Conservation (phyloP, 2,329 filamentous ascomycete species). For the Colletotrichum melonis region DNA sequence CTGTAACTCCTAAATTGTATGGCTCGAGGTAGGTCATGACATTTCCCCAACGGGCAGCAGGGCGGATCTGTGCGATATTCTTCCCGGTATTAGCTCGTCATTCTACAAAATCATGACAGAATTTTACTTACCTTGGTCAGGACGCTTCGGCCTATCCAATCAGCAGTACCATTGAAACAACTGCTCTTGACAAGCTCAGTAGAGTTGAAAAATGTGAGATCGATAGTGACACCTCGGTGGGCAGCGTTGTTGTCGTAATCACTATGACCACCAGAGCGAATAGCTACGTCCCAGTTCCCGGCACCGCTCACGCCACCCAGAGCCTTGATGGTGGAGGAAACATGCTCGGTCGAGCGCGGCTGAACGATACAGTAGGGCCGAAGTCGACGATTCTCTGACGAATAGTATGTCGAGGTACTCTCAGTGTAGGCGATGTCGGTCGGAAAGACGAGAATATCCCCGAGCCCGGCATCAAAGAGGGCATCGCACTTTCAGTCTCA, state of each 20-base stretch:
- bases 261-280: constrained; percentile 58
- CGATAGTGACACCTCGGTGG: constrained; percentile 50
- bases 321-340: constrained; percentile 35
- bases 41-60: constrained; percentile 39
- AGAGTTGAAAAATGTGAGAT: constrained; percentile 47
- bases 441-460: constrained; percentile 17
- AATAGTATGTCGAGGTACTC: constrained; percentile 37
- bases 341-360: constrained; percentile 38
- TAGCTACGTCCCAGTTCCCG: constrained; percentile 43
- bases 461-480: constrained; percentile 20
- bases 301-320: constrained; percentile 6
- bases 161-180: neutral
- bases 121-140: neutral
- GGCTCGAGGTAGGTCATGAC: constrained; percentile 39
- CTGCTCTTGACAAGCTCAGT: constrained; percentile 38
- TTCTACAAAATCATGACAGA: neutral
- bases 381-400: constrained; percentile 38
- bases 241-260: constrained; percentile 55
- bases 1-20: constrained; percentile 37
- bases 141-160: constrained; percentile 1
- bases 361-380: constrained; percentile 42
- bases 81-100: neutral
- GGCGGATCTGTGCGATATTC: constrained; percentile 43
- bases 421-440: constrained; percentile 2
- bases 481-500: constrained; percentile 15